phyloP scores from a whole-genome alignment of 1,284 basidiomycete species.

The Xanthoconium separans region DNA sequence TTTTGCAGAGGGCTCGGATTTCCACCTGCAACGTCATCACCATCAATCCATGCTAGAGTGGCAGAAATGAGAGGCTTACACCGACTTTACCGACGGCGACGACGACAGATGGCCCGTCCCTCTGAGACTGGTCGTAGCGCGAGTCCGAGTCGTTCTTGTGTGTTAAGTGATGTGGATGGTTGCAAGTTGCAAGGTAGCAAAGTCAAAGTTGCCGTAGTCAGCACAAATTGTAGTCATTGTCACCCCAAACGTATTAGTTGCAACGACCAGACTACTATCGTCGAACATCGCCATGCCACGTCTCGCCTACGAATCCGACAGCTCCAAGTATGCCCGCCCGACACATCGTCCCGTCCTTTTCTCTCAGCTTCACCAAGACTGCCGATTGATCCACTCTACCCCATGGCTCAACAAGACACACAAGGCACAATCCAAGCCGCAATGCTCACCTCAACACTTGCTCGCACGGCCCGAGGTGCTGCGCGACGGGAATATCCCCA shows the following conservation, averaged over 20 bases:
- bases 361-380: slow-evolving; percentile 48
- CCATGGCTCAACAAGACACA: not conserved
- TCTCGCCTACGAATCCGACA: slow-evolving; percentile 30
- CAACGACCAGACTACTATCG: not conserved
- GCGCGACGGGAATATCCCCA: slow-evolving; percentile 64
- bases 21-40: slow-evolving; percentile 31
- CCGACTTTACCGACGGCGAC: slow-evolving; percentile 36
- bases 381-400: slow-evolving; percentile 18
- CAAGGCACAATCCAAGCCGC: not conserved
- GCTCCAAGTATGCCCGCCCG: slow-evolving; percentile 41
- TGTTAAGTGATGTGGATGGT: not conserved
- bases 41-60: slow-evolving; percentile 29
- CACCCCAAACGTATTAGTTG: not conserved
- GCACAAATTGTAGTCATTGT: not conserved
- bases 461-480: slow-evolving; percentile 51
- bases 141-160: slow-evolving; percentile 15
- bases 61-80: slow-evolving; percentile 21
- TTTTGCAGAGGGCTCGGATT: slow-evolving; percentile 36
- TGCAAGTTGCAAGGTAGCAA: no score
- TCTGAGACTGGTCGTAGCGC: slow-evolving; percentile 31
- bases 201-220: not conserved
- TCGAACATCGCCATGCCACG: no score
- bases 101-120: slow-evolving; percentile 25
- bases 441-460: slow-evolving; percentile 51
- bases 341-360: slow-evolving; percentile 45